Evolutionary conservation across 495 filamentous ascomycete species (phyloP).

Genomic region (Aspergillus olivimuriae): DNA sequence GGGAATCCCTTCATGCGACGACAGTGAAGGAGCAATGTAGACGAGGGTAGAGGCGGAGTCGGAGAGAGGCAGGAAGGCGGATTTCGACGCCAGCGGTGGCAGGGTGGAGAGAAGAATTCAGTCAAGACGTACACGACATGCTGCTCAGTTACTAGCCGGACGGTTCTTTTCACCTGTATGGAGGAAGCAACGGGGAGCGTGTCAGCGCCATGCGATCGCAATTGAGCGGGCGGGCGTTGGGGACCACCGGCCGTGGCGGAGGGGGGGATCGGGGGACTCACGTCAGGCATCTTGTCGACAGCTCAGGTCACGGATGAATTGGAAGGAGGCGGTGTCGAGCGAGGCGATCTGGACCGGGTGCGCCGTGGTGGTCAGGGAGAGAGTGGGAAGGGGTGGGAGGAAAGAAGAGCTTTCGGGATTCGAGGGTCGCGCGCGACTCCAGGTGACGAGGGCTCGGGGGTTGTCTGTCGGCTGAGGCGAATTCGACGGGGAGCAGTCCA

Average conservation of each 20-base stretch:
- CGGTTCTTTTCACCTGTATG: conserved; percentile 68
- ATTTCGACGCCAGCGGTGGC: not conserved
- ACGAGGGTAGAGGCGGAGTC: too few species aligned
- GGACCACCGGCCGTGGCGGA: not conserved
- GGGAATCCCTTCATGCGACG: too few species aligned
- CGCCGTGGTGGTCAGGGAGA: too few species aligned
- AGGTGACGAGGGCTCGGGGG: conserved; percentile 6
- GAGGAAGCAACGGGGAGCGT: not conserved
- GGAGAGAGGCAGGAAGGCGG: not conserved
- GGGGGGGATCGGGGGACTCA: conserved; percentile 20
- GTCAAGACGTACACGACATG: conserved; percentile 65
- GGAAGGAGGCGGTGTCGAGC: not conserved
- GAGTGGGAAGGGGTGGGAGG: not conserved
- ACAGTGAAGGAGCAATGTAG: too few species aligned
- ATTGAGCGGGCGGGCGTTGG: not conserved
- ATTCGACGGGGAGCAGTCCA: not conserved
- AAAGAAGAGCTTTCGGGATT: conserved; percentile 1
- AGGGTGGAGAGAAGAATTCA: not conserved
- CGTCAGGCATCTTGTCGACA: conserved; percentile 37
- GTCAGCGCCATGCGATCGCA: conserved; percentile 14
- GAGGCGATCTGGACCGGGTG: not conserved
- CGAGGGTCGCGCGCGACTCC: conserved; percentile 7
- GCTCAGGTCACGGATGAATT: not conserved
- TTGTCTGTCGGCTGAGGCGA: not conserved
- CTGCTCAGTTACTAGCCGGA: conserved; percentile 92